A percentile compares a stretch with the other conserved stretches of the same genome.
Conservation (phyloP, 2,329 filamentous ascomycete species). For the Hortaea werneckii region DNA sequence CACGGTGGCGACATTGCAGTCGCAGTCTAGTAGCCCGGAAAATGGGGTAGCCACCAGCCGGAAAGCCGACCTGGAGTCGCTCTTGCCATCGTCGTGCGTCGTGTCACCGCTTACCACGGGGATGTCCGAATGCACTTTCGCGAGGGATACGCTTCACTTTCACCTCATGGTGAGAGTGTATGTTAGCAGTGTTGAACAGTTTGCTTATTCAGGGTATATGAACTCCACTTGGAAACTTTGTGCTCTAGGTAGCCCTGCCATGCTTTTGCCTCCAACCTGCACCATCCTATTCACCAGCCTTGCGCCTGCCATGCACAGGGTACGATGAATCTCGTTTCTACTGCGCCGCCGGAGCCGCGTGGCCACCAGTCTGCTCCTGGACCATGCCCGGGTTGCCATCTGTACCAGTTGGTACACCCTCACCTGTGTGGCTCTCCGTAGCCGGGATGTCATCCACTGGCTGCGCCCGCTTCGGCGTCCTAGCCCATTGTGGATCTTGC, state of each 20-base stretch:
- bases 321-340: neutral
- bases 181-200: neutral
- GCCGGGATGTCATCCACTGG: conserved; percentile 20
- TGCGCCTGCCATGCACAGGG: too few relatives aligned
- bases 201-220: neutral
- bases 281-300: too few relatives aligned
- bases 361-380: conserved; percentile 14
- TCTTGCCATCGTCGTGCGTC: too few relatives aligned
- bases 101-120: too few relatives aligned
- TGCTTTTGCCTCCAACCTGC: neutral
- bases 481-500: conserved; percentile 60
- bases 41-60: too few relatives aligned
- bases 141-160: too few relatives aligned
- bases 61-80: too few relatives aligned
- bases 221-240: neutral
- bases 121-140: too few relatives aligned
- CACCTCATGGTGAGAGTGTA: neutral
- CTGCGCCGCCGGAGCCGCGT: conserved; percentile 9
- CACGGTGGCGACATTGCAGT: too few relatives aligned
- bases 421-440: conserved; percentile 20
- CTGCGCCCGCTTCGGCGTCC: conserved; percentile 41
- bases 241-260: neutral
- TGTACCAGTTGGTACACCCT: conserved; percentile 17
- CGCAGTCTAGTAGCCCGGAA: too few relatives aligned
- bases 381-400: conserved; percentile 9